Evolutionary conservation across 495 filamentous ascomycete genomes (phyloP).

Genomic region (Neurospora sp.): DNA sequence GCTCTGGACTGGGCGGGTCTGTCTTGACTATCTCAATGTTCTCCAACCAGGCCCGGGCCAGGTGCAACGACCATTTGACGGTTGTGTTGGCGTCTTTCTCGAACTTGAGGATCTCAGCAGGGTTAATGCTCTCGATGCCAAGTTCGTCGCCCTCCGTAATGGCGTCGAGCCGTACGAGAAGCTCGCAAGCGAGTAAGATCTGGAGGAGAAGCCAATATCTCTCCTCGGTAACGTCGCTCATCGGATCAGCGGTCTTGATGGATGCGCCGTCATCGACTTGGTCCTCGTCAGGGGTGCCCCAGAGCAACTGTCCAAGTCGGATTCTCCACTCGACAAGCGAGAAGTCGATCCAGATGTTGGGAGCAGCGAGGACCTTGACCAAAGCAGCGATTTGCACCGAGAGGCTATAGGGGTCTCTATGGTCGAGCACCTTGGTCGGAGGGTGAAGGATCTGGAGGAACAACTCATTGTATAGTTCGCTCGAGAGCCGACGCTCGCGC

Average conservation of each 20-base stretch:
- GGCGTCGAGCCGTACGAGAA: conserved; percentile 64
- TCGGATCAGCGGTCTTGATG: conserved; percentile 26
- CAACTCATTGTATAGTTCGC: conserved; percentile 49
- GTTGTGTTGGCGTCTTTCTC: conserved; percentile 54
- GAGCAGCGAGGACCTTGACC: conserved; percentile 42
- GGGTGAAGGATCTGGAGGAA: conserved; percentile 49
- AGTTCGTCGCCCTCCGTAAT: conserved; percentile 51
- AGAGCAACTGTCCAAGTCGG: conserved; percentile 69
- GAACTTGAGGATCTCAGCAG: conserved; percentile 52
- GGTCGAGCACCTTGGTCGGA: conserved; percentile 46
- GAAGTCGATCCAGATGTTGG: conserved; percentile 67
- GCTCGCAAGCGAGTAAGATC: conserved; percentile 65
- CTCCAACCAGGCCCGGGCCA: conserved; percentile 66
- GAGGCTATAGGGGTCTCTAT: conserved; percentile 47
- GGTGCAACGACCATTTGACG: conserved; percentile 70
- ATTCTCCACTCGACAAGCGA: conserved; percentile 72
- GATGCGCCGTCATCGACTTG: conserved; percentile 38
- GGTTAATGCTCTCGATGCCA: conserved; percentile 36
- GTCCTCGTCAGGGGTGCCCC: conserved; percentile 50
- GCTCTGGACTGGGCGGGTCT: conserved; percentile 21
- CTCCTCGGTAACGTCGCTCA: conserved; percentile 37
- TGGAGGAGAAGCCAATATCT: conserved; percentile 75
- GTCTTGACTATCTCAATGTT: conserved; percentile 48
- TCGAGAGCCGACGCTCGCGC: conserved; percentile 27
- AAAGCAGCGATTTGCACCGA: conserved; percentile 49